Evolutionary conservation across 164 flowering plant species (phyloP), one percentile per base, ranked within the genome.

Genomic region (Chimonanthus praecox): DNA sequence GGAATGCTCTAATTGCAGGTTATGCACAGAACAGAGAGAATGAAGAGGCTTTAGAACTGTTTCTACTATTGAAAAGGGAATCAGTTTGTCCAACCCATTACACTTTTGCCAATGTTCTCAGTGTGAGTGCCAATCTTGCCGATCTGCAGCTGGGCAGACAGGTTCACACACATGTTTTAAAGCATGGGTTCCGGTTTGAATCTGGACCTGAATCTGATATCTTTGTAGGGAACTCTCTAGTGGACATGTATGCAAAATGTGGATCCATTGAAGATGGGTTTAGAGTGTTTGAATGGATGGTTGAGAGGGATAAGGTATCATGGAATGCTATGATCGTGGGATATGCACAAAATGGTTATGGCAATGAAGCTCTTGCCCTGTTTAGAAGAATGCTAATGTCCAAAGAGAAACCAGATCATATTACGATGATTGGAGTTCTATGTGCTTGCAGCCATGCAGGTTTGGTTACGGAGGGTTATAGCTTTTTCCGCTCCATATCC

Each of bases 281-380:
- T 46, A 58, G 49, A 47, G 78, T 76, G 49, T 76, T 79, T 70
- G 71, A 73, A 13, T 73, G 49, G 45, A 76, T 79, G 82, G 66
- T 47, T 11, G 73, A 73, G 33, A 70, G 76, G 63, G 82, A 76
- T 73, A 67, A 68, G 9, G 79, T 79, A 44, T 79, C 82, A 48
- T 75, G 82, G 82, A 79, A 79, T 73, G 79, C 76, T 49, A 79
- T 79, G 79, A 76, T 79, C 20, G 69, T 76, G 64, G 82, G 82
- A 1, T 70, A 73, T 71, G 82, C 82, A 13, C 82, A 79, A 62
- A 79, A 73, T 73, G 79, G 79, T 46, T 47, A 49, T 61, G 78
- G 74, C 21, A 62, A 60, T 58, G 78, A 79, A 70, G 78, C 82
- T 45, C 71, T 79, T 44, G 54, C 46, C 11, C 72, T 79, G 33